Conservation (phyloP, 441 rosid genomes). For the Jatropha podagrica region DNA sequence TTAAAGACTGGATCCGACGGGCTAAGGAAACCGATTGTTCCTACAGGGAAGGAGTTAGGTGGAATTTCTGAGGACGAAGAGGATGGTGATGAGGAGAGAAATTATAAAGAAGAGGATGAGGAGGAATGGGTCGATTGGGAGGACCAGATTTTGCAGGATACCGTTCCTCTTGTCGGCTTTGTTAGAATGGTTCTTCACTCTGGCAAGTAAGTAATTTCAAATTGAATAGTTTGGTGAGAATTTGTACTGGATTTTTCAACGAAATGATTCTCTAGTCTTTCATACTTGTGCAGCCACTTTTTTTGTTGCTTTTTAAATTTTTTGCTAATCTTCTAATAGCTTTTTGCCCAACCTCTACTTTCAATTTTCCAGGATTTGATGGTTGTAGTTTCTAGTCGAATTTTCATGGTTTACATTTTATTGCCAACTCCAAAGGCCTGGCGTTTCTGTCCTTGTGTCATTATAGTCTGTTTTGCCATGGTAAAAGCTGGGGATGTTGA, state of each 20-base stretch:
- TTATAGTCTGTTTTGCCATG: neutral
- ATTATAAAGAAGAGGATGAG: constrained; percentile 34
- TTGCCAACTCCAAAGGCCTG: neutral
- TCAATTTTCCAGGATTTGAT: neutral
- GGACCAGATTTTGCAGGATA: constrained; percentile 80
- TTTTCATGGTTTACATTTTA: neutral
- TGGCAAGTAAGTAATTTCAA: constrained; percentile 13
- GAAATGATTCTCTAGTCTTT: too few species aligned
- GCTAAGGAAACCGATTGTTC: constrained; percentile 50
- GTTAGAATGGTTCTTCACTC: constrained; percentile 90
- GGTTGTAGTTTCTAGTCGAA: neutral
- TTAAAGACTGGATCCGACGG: constrained; percentile 64
- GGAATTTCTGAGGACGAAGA: constrained; percentile 42
- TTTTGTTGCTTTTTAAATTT: too few species aligned
- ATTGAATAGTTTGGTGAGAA: neutral
- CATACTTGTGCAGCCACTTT: too few species aligned
- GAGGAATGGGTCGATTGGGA: constrained; percentile 74
- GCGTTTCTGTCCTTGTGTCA: neutral
- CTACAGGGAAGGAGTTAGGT: constrained; percentile 32
- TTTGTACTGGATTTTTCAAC: neutral
- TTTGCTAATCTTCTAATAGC: neutral
- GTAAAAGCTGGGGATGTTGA: neutral
- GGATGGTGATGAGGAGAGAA: constrained; percentile 27
- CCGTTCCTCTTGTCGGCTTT: constrained; percentile 87
- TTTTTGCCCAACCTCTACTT: neutral